Percentiles rank a stretch among this genome's conserved stretches.
These are phyloP conservation scores for Suhomyces tanzawaensis DNA, from an alignment of 805 yeast genomes.

Conservation along the genomic window DNA sequence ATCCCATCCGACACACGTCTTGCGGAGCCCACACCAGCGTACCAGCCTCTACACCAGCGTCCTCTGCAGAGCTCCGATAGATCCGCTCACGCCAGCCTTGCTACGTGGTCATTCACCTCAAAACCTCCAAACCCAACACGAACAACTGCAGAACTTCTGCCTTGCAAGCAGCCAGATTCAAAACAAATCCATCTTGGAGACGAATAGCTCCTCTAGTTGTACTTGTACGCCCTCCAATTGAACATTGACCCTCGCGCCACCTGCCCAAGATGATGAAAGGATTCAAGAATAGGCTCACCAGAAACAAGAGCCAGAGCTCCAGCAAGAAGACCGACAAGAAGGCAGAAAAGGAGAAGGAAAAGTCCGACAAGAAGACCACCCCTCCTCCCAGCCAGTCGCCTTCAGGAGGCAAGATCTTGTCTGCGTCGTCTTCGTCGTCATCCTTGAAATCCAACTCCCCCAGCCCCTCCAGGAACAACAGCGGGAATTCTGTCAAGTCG, in stretches of 20 bases:
- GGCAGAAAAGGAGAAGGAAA: slow-evolving; percentile 40
- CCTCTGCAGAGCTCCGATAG: no score
- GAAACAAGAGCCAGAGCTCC: slow-evolving; percentile 35
- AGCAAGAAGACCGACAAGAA: slow-evolving; percentile 37
- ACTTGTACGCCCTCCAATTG: not conserved
- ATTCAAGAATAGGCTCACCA: slow-evolving; percentile 55
- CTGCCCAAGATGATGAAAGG: slow-evolving; percentile 66
- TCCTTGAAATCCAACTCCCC: slow-evolving; percentile 33
- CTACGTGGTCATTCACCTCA: no score
- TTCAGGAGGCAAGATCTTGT: slow-evolving; percentile 11
- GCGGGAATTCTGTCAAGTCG: slow-evolving; percentile 24
- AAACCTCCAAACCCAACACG: no score
- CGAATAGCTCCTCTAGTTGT: no score
- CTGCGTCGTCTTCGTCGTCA: slow-evolving; percentile 22
- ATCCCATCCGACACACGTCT: no score
- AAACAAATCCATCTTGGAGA: no score
- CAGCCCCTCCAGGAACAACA: slow-evolving; percentile 31
- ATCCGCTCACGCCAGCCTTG: no score
- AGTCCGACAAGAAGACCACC: slow-evolving; percentile 30
- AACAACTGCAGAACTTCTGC: no score
- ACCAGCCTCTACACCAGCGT: no score
- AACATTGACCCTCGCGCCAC: not conserved
- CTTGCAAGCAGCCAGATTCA: no score
- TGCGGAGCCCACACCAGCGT: no score
- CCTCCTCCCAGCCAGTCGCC: slow-evolving; percentile 14